Evolutionary conservation across 345 rosid genomes (phyloP).

Genomic region (Sisymbrium irio): DNA sequence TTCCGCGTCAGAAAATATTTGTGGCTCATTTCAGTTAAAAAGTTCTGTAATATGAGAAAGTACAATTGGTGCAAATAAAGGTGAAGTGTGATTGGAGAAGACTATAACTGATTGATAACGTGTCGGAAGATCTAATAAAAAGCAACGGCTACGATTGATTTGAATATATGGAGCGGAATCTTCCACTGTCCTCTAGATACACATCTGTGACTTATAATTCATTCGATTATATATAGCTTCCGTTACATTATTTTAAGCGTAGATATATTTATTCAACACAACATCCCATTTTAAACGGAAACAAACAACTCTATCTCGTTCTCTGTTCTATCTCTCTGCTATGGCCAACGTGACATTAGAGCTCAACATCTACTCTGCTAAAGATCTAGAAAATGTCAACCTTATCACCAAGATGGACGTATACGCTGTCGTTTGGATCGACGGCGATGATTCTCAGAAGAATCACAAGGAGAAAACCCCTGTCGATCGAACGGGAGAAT

Average conservation of each 20-base stretch:
- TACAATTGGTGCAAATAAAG: not conserved
- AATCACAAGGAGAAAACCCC: slow-evolving; percentile 49
- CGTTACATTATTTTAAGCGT: slow-evolving; percentile 8
- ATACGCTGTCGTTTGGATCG: slow-evolving; percentile 58
- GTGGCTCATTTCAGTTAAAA: not conserved
- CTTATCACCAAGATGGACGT: slow-evolving; percentile 77
- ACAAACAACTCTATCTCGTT: slow-evolving; percentile 5
- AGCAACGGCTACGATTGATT: slow-evolving; percentile 7
- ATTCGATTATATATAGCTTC: not conserved
- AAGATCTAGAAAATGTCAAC: slow-evolving; percentile 64
- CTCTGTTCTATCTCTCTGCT: slow-evolving; percentile 2
- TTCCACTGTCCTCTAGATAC: slow-evolving; percentile 10
- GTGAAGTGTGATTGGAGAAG: not conserved
- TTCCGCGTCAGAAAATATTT: not conserved
- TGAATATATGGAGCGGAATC: not conserved
- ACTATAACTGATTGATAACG: not conserved
- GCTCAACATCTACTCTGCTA: slow-evolving; percentile 65
- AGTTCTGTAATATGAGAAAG: not conserved
- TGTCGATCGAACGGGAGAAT: slow-evolving; percentile 48
- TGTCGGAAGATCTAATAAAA: not conserved
- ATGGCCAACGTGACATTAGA: slow-evolving; percentile 65
- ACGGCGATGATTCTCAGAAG: slow-evolving; percentile 44
- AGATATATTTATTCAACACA: not conserved
- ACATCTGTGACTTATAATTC: slow-evolving; percentile 15
- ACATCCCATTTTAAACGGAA: not conserved